Evolutionary conservation across 1,284 basidiomycete species (phyloP), one percentile per base, ranked within the genome.

Genomic region (Microbotryum lychnidis-dioicae): DNA sequence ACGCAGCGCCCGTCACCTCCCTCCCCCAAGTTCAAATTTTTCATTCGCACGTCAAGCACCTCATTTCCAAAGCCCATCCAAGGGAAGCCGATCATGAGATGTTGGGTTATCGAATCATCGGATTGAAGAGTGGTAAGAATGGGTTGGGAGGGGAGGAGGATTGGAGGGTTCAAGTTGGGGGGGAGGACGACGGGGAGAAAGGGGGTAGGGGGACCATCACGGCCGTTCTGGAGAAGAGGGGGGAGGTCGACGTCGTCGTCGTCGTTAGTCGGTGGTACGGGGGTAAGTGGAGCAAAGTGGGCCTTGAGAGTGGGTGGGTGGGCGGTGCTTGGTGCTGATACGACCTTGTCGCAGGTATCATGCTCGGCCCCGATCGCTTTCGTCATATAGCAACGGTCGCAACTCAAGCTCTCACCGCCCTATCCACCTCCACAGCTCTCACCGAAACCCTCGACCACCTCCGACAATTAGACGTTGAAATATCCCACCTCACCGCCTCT

Each of bases 341-440:
- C 5, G 83, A 83, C 2, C 81, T 10, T 6, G 6, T 23, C 7
- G 20, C 33, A 56, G 89, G 89, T 10, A 83, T 81, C 29, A 77
- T 90, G 77, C 73, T 85, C 5, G 84, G 84, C 3, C 82, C 83
- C 12, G 81, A 78, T 12, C 79, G 89, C n/a, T 91, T 90, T 73
- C 75, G 80, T 2, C 88, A 91, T 69, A 87, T 91, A 63, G 84
- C 87, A 72, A 82, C 80, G 5, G 89, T 86, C 70, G 79, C 87
- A 2, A 75, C 79, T 18, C 85, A 88, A 71, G 88, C 87, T 8
- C 85, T 88, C 70, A 79, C 79, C 27, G 75, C 77, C 33, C 87
- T 87, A 78, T 82, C 82, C 64, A 77, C 79, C 46, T 76, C 80
- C 52, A 86, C 88, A 62, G 83, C 86, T 63, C 77, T 87, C 57